Conservation (phyloP, 2,329 filamentous ascomycete genomes). For the Zymoseptoria ardabiliae region DNA sequence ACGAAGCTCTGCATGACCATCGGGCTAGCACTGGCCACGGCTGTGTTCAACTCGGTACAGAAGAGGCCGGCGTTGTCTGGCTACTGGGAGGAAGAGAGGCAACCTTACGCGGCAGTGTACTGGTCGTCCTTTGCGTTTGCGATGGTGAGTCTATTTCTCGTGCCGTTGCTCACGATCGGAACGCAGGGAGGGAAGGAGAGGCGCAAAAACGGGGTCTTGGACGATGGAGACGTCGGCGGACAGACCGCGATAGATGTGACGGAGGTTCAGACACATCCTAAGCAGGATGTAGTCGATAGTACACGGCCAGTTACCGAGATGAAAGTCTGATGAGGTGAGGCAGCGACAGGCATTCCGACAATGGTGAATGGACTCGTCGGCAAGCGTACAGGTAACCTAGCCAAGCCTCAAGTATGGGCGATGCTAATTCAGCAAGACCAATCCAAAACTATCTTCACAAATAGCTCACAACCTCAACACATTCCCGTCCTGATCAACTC, state of each 20-base stretch:
- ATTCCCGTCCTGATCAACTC: conserved; percentile 40
- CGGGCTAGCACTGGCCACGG: conserved; percentile 56
- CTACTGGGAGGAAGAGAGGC: conserved; percentile 38
- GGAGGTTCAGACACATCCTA: not conserved
- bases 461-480: conserved; percentile 23
- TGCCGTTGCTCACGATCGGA: conserved; percentile 47
- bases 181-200: conserved; percentile 42
- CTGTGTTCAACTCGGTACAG: conserved; percentile 46
- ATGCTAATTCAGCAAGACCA: too few species aligned
- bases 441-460: too few species aligned
- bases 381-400: too few species aligned
- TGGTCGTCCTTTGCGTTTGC: conserved; percentile 44
- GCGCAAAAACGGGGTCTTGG: not conserved
- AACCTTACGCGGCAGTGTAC: conserved; percentile 47
- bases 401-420: too few species aligned
- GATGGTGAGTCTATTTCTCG: conserved; percentile 38
- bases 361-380: too few species aligned
- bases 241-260: not conserved
- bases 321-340: too few species aligned
- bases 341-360: too few species aligned
- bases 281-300: not conserved
- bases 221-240: not conserved
- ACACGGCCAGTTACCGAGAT: too few species aligned
- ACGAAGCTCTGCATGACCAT: conserved; percentile 54
- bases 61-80: conserved; percentile 28